These are phyloP conservation scores for Pelargonium exstipulatum DNA, from an alignment of 441 rosid genomes.

Conservation along the genomic window DNA sequence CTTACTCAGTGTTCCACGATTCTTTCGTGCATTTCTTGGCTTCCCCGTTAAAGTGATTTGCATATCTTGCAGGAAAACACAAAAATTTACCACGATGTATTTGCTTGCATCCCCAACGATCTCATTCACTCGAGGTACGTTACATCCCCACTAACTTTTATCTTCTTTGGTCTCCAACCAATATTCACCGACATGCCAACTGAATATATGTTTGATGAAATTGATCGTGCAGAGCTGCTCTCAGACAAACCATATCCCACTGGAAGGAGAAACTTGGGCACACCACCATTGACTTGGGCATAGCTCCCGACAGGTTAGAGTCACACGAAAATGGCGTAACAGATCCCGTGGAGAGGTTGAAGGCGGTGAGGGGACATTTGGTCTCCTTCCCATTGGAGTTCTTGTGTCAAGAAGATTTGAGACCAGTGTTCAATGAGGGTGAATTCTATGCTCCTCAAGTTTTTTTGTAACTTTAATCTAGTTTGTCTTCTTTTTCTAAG, in stretches of 20 bases:
- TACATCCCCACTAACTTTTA: neutral
- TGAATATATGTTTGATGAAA: neutral
- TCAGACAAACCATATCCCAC: slow-evolving; percentile 55
- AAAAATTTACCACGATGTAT: slow-evolving; percentile 80
- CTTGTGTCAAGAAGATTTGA: slow-evolving; percentile 86
- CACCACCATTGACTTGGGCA: slow-evolving; percentile 87
- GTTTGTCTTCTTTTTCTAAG: neutral
- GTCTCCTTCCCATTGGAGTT: slow-evolving; percentile 94
- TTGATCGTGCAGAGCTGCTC: slow-evolving; percentile 46
- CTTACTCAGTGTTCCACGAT: slow-evolving; percentile 2
- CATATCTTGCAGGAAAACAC: slow-evolving; percentile 64
- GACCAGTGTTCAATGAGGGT: slow-evolving; percentile 94
- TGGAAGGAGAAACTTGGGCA: slow-evolving; percentile 91
- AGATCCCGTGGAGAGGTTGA: slow-evolving; percentile 65
- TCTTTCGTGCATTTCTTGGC: too few relatives aligned
- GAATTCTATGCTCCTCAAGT: slow-evolving; percentile 97
- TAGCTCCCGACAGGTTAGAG: slow-evolving; percentile 71
- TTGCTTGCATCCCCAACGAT: slow-evolving; percentile 89
- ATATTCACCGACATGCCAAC: neutral
- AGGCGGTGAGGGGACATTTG: slow-evolving; percentile 70
- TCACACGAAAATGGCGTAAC: slow-evolving; percentile 61
- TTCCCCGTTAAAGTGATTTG: too few relatives aligned
- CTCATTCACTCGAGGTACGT: slow-evolving; percentile 80
- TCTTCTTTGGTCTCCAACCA: neutral
- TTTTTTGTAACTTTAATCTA: slow-evolving; percentile 40